Percentiles rank a stretch among this genome's conserved stretches.
phyloP scores from a whole-genome alignment of 2,329 filamentous ascomycete species.

The Colletotrichum sp. region DNA sequence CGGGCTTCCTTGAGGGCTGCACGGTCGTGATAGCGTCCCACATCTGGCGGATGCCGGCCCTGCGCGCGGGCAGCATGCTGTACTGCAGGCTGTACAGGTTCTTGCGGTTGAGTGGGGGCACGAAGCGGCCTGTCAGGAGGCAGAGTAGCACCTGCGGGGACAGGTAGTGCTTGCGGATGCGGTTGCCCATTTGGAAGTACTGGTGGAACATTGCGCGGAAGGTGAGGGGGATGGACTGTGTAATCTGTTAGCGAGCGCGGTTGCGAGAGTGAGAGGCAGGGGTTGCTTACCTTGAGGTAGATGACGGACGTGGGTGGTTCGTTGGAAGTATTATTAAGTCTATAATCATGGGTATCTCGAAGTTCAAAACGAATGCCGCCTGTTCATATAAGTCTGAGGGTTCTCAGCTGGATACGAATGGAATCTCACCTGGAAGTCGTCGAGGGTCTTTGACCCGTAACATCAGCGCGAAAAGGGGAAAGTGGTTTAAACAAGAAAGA shows the following conservation, averaged over 20 bases:
- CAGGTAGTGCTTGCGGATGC: conserved; percentile 94
- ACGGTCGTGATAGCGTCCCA: conserved; percentile 74
- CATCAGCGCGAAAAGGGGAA: conserved; percentile 97
- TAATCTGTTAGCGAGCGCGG: background rate
- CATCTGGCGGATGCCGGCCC: conserved; percentile 83
- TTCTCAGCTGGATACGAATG: background rate
- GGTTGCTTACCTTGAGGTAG: conserved; percentile 73
- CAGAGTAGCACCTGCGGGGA: conserved; percentile 87
- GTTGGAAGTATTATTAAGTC: conserved; percentile 43
- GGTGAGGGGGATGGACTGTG: conserved; percentile 82
- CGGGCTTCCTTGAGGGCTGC: conserved; percentile 48
- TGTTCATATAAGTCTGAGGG: conserved; percentile 50
- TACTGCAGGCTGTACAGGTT: conserved; percentile 97
- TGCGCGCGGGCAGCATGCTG: conserved; percentile 88
- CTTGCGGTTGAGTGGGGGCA: conserved; percentile 92
- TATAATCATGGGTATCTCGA: conserved; percentile 69
- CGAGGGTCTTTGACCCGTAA: conserved; percentile 90
- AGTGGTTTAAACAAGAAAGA: conserved; percentile 94
- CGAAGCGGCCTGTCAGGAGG: conserved; percentile 87
- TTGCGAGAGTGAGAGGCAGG: background rate
- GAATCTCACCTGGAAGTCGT: conserved; percentile 75
- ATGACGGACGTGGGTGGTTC: conserved; percentile 79
- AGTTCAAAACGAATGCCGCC: conserved; percentile 91
- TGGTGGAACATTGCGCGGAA: conserved; percentile 96
- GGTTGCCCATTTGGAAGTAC: conserved; percentile 92